Conservation (phyloP, 768 basidiomycete species). For the Tricholoma matsutake region DNA sequence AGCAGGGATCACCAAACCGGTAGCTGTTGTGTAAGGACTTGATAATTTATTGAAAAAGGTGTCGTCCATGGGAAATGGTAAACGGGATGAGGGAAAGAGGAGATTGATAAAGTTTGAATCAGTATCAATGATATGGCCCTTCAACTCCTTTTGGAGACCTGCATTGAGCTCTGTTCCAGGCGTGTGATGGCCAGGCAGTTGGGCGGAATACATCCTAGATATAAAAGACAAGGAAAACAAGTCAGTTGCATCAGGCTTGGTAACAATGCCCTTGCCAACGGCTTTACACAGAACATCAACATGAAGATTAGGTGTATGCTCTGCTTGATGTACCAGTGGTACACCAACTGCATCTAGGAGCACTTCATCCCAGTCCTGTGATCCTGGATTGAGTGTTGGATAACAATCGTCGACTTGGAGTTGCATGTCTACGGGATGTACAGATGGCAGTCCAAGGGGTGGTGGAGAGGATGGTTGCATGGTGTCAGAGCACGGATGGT, state of each 20-base stretch:
- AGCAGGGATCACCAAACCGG: background rate
- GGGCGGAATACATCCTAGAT: background rate
- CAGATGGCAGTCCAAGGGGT: background rate
- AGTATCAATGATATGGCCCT: background rate
- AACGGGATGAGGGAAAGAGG: background rate
- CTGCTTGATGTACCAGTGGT: background rate
- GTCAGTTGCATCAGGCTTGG: background rate
- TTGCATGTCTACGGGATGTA: background rate
- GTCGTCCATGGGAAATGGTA: background rate
- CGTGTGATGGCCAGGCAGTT: background rate
- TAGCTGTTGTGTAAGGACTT: background rate
- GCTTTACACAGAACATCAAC: background rate
- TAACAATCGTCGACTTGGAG: background rate
- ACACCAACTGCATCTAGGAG: background rate
- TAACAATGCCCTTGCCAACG: background rate
- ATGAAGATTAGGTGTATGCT: background rate
- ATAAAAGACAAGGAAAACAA: background rate
- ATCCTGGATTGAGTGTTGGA: background rate
- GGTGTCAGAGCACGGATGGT: background rate
- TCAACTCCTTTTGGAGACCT: background rate
- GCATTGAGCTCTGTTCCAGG: background rate
- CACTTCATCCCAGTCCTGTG: background rate
- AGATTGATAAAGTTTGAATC: background rate
- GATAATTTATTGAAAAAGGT: background rate
- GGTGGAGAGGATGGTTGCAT: background rate